phyloP scores from a whole-genome alignment of 2,329 filamentous ascomycete genomes.

The Alternaria tenuissima region DNA sequence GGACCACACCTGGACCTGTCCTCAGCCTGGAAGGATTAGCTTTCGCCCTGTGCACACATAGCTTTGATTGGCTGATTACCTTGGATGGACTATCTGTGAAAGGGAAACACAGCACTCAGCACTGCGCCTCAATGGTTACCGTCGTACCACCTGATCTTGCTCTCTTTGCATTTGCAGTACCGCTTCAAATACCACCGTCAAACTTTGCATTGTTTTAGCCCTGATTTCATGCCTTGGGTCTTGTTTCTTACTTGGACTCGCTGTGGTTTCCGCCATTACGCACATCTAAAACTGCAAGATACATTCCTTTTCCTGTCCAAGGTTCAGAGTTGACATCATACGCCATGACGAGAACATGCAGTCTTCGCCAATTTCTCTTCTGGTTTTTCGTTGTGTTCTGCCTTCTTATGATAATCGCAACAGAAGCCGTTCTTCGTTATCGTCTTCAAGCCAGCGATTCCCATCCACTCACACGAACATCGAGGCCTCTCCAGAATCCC shows the following conservation, averaged over 20 bases:
- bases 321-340: neutral
- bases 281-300: neutral
- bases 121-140: neutral
- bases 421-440: constrained; percentile 10
- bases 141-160: neutral
- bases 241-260: constrained; percentile 3
- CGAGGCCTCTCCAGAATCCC: neutral
- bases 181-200: neutral
- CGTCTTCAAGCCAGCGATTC: constrained; percentile 6
- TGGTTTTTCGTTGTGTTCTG: constrained; percentile 6
- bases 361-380: constrained; percentile 6
- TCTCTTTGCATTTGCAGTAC: neutral
- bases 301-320: neutral
- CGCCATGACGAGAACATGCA: constrained; percentile 5
- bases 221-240: neutral
- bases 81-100: neutral
- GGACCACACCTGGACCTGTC: neutral
- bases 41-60: neutral
- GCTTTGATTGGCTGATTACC: neutral
- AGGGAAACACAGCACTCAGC: neutral
- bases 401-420: constrained; percentile 5
- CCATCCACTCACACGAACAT: neutral
- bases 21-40: neutral
- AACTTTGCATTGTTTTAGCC: neutral
- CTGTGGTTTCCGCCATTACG: neutral